Conservation (phyloP, 805 yeast genomes). For the Ogataea kodamae region DNA sequence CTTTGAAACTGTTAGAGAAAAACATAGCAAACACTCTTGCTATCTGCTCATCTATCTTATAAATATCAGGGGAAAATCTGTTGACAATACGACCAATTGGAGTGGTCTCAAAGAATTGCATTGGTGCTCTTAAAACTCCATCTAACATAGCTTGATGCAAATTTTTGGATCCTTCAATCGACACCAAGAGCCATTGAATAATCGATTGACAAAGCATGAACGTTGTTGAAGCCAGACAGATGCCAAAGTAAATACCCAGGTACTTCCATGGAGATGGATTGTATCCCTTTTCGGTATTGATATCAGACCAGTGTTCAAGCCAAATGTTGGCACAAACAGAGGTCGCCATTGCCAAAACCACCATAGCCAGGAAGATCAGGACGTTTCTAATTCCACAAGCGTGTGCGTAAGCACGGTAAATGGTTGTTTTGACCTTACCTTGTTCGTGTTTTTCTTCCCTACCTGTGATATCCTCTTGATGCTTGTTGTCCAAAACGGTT, state of each 20-base stretch:
- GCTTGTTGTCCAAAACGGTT: slow-evolving; percentile 26
- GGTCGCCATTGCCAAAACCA: slow-evolving; percentile 55
- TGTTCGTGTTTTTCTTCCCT: slow-evolving; percentile 81
- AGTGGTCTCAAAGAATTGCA: slow-evolving; percentile 93
- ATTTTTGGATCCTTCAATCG: slow-evolving; percentile 74
- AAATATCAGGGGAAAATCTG: slow-evolving; percentile 87
- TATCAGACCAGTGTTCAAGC: slow-evolving; percentile 97
- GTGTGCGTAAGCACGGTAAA: slow-evolving; percentile 76
- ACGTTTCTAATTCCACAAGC: slow-evolving; percentile 80
- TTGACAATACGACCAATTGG: slow-evolving; percentile 91
- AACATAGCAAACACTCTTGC: slow-evolving; percentile 72
- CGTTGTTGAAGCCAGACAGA: slow-evolving; percentile 68
- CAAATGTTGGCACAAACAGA: slow-evolving; percentile 77
- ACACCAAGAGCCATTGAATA: slow-evolving; percentile 73
- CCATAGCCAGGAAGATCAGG: slow-evolving; percentile 48
- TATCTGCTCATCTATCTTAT: slow-evolving; percentile 77
- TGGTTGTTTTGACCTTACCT: slow-evolving; percentile 88
- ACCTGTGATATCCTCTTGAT: slow-evolving; percentile 40
- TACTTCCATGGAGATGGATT: slow-evolving; percentile 75
- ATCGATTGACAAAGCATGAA: slow-evolving; percentile 62
- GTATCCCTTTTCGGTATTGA: slow-evolving; percentile 61
- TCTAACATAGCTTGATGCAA: slow-evolving; percentile 75
- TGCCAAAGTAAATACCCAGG: slow-evolving; percentile 66
- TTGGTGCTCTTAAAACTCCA: slow-evolving; percentile 79
- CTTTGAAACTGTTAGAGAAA: slow-evolving; percentile 57